Evolutionary conservation across 257 asterid species (phyloP), one percentile per base, ranked within the genome.

Genomic region (Verbascum thapsus): DNA sequence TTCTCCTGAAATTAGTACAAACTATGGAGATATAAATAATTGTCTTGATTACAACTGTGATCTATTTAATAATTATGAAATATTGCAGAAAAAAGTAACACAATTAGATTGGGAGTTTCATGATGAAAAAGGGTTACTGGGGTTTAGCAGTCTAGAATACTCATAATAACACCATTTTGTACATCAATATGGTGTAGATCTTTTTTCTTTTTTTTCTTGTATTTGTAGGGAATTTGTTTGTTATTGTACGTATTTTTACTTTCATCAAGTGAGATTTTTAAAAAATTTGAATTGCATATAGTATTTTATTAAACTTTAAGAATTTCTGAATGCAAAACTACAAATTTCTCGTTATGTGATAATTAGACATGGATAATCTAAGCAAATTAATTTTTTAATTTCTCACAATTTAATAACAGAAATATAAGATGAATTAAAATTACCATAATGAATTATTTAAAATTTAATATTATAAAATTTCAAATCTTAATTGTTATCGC

Each of bases 21-120:
- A 75, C 64, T 76, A 81, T 72, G 79, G 67, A 51, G 80, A 75
- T 32, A 32, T 60, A 10, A n/a, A n/a, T n/a, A 76, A 38, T 32
- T 53, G 74, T 42, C 66, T 57, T 22, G 15, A n/a, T 34, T 61
- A 64, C 49, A 64, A 78, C 49, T 71, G 72, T 3, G 22, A n/a
- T n/a, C n/a, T 48, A 15, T 17, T 66, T 8, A 49, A 61, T 58
- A 51, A 51, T 51, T 41, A 43, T 19, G 71, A 71, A 59, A 30
- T 53, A 39, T 32, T 17, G 53, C 60, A 41, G 35, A 61, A 41
- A 16, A 56, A 19, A 51, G 50, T 43, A 48, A 44, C 37, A 55
- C 80, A 68, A n/a, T n/a, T n/a, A 37, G 57, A 48, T 23, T 68
- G 72, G 70, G 7, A n/a, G 1, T 20, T 47, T 13, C 45, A 8